Conservation (phyloP, 805 yeast genomes). For the Metschnikowia anglica region DNA sequence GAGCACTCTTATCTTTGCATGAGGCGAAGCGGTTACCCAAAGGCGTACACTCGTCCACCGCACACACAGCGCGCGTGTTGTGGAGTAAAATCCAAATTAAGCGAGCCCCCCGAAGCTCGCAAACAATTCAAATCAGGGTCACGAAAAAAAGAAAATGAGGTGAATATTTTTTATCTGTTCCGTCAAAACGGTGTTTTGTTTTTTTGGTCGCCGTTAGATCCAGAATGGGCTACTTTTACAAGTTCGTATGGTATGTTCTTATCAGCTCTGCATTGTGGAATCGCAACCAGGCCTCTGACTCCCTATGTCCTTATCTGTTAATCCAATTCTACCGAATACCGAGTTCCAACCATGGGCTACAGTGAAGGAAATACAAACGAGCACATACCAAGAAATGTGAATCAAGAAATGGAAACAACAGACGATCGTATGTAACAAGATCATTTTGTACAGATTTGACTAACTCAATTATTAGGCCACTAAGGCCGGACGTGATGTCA, state of each 20-base stretch:
- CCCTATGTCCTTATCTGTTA: not conserved
- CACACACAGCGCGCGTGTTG: conserved; percentile 8
- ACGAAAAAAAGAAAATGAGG: not conserved
- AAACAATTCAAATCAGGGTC: not conserved
- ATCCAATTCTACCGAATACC: not conserved
- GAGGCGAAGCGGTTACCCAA: not conserved
- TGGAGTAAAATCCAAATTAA: not conserved
- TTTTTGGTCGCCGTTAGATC: not conserved
- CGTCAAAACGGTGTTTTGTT: not conserved
- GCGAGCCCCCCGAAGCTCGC: conserved; percentile 7
- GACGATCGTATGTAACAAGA: not conserved
- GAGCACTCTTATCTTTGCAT: conserved; percentile 3
- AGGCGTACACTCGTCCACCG: conserved; percentile 1
- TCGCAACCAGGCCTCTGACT: not conserved
- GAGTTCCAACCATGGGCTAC: too few relatives aligned
- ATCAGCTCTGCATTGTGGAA: not conserved
- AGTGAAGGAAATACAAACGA: too few relatives aligned
- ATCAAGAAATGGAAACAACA: not conserved
- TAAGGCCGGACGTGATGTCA: conserved; percentile 18
- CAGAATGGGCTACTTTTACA: conserved; percentile 12
- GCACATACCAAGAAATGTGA: too few relatives aligned
- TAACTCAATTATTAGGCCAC: conserved; percentile 17
- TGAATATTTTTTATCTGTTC: not conserved
- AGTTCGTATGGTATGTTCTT: conserved; percentile 14
- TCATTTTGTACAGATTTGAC: not conserved